Evolutionary conservation across 805 yeast genomes (phyloP), one percentile per base, ranked within the genome.

Genomic region (Yarrowia sp.): DNA sequence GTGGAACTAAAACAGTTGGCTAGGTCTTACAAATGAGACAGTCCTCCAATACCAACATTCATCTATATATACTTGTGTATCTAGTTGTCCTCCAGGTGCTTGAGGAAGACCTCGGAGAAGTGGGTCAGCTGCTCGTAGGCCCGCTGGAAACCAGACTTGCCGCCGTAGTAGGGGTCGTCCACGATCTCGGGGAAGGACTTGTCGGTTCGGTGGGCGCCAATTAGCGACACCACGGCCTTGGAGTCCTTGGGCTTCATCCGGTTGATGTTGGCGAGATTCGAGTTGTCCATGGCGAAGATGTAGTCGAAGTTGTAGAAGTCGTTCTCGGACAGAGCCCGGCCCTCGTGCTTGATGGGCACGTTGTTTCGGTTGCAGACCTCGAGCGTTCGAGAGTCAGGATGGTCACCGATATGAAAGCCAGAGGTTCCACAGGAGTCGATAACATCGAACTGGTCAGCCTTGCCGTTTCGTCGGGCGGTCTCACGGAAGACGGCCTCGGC

Each of bases 151-250:
- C 97, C 97, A 66, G 83, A 80, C 19, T 75, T 76, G 0, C 96
- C 97, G 5, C 97, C 97, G 70, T 92, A 93, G 72, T 93, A 92
- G 1, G 98, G 98, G 72, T 92, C 98, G 61, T 84, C 88, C 6
- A 92, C 92, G 32, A 88, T 82, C 33, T 73, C 77, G 18, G 77
- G 77, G 64, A 80, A 82, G 39, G 75, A 72, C 1, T 73, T 65
- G 68, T 82, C 83, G 0, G 82, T 81, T 63, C 83, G 79, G 86
- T 90, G 92, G n/a, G 87, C 83, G 0, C 97, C 97, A 77, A 92
- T 92, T 62, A 90, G 70, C 59, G 74, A 76, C 7, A 90, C 80
- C 46, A 73, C 71, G 0, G 85, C 81, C 42, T 73, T 79, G 22
- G 80, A 72, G 35, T 72, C 76, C 13, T 77, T 72, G 0, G 94